phyloP scores from a whole-genome alignment of 495 filamentous ascomycete species.

The Articulospora tetracladia region DNA sequence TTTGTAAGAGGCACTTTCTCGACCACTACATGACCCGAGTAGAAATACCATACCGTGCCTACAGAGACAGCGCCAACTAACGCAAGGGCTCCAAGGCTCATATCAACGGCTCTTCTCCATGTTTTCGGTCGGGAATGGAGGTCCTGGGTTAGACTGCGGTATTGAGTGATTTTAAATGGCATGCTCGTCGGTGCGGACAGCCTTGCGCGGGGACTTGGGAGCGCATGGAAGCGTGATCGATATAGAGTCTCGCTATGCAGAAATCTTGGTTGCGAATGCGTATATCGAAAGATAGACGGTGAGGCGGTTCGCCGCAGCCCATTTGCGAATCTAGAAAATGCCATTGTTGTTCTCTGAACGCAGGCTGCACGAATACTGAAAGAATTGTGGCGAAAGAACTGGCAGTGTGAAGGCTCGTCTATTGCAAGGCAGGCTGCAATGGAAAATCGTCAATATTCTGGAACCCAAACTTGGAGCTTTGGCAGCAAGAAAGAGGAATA shows the following conservation, averaged over 20 bases:
- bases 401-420: neutral
- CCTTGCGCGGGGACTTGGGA: neutral
- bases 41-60: neutral
- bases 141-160: neutral
- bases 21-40: neutral
- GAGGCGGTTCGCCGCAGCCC: neutral
- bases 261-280: neutral
- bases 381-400: neutral
- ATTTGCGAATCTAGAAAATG: neutral
- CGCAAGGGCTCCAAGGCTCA: neutral
- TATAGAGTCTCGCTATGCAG: neutral
- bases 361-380: too few relatives aligned
- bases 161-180: neutral
- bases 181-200: neutral
- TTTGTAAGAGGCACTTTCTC: conserved; percentile 10
- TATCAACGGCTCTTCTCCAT: neutral
- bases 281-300: neutral
- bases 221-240: neutral
- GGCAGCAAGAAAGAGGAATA: neutral
- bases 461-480: too few relatives aligned
- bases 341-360: neutral
- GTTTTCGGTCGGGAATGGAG: neutral
- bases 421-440: neutral
- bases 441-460: neutral
- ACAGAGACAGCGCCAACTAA: neutral